These are phyloP conservation scores for Colletotrichum eremochloae DNA, from an alignment of 2,329 filamentous ascomycete genomes.

Conservation along the genomic window DNA sequence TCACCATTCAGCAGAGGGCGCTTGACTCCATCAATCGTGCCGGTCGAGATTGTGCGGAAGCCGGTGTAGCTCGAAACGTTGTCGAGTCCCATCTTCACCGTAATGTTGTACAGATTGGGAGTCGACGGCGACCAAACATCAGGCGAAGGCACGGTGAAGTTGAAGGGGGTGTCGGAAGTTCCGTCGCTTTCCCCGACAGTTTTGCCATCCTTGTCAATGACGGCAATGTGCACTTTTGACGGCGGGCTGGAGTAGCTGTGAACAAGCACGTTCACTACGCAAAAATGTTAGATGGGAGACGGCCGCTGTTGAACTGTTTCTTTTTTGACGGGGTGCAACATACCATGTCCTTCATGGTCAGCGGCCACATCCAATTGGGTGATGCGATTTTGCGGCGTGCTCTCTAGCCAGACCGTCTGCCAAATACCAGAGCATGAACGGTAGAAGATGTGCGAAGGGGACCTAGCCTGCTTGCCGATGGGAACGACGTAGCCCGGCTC, in stretches of 20 bases:
- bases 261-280: slow-evolving; percentile 67
- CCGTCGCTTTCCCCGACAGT: slow-evolving; percentile 60
- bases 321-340: slow-evolving; percentile 41
- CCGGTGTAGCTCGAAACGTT: slow-evolving; percentile 74
- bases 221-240: slow-evolving; percentile 52
- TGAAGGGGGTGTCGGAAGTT: slow-evolving; percentile 63
- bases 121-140: slow-evolving; percentile 75
- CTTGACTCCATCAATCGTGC: slow-evolving; percentile 68
- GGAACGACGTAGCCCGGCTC: slow-evolving; percentile 67
- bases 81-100: slow-evolving; percentile 66
- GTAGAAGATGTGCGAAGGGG: slow-evolving; percentile 76
- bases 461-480: slow-evolving; percentile 73
- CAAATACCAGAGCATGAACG: slow-evolving; percentile 81
- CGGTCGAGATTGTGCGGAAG: slow-evolving; percentile 73
- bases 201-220: slow-evolving; percentile 54
- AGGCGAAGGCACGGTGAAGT: slow-evolving; percentile 66
- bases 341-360: slow-evolving; percentile 66
- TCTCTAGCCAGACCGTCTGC: slow-evolving; percentile 80
- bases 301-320: background rate
- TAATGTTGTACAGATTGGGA: slow-evolving; percentile 75
- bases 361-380: slow-evolving; percentile 71
- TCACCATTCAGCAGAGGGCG: slow-evolving; percentile 77
- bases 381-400: slow-evolving; percentile 69
- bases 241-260: slow-evolving; percentile 57
- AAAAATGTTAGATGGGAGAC: slow-evolving; percentile 8